These are phyloP conservation scores for Chaetomium olivaceum DNA, from an alignment of 2,329 filamentous ascomycete species.

Conservation along the genomic window DNA sequence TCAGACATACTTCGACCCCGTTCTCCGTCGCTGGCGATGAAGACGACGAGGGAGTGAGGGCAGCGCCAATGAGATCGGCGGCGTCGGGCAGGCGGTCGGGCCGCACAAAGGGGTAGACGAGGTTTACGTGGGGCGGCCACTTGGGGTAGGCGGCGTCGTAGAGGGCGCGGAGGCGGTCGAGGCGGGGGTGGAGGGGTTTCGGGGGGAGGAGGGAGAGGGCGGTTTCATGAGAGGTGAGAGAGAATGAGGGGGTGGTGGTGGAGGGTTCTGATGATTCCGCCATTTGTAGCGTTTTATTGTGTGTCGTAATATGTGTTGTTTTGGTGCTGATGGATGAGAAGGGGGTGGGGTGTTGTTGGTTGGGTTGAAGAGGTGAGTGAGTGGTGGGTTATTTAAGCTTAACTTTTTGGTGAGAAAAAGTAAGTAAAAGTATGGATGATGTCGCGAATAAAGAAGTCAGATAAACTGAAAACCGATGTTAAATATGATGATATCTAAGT, in stretches of 20 bases:
- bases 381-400: not conserved
- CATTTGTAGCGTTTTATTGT: not conserved
- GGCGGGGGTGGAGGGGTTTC: constrained; percentile 44
- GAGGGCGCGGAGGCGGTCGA: constrained; percentile 58
- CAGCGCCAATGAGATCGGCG: constrained; percentile 41
- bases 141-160: constrained; percentile 62
- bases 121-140: constrained; percentile 68
- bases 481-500: not conserved
- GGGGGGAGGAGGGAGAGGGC: constrained; percentile 63
- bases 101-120: constrained; percentile 65
- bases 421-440: not conserved
- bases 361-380: not conserved
- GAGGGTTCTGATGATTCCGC: not conserved
- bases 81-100: constrained; percentile 49
- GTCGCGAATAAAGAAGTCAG: not conserved
- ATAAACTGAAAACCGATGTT: not conserved
- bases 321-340: not conserved
- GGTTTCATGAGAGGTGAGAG: constrained; percentile 52
- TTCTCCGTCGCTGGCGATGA: not conserved
- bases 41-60: not conserved
- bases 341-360: not conserved
- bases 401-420: not conserved
- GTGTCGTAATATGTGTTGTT: not conserved
- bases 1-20: constrained; percentile 38
- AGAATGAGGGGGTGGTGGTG: not conserved